Evolutionary conservation across 331 rosid species (phyloP).

Genomic region (Pyracantha coccinea): DNA sequence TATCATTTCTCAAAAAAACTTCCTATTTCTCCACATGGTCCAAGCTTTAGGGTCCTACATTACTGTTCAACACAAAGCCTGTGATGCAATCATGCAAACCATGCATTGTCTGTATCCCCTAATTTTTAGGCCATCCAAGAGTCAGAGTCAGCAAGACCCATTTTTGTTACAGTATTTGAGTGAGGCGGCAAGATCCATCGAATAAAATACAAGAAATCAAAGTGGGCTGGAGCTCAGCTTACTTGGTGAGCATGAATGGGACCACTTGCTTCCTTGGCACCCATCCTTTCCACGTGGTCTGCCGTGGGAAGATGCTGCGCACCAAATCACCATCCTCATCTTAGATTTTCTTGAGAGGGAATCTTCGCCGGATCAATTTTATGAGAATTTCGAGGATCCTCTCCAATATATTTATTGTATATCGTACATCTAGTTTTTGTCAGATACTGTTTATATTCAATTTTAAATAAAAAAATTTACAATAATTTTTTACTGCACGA

Average conservation of each 20-base stretch:
- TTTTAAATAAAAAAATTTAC: too few relatives aligned
- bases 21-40: background rate
- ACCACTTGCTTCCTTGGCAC: slow-evolving; percentile 7
- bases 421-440: accelerated
- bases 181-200: slow-evolving; percentile 9
- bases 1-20: too few relatives aligned
- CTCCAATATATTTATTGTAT: accelerated
- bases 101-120: background rate
- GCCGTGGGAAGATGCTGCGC: slow-evolving; percentile 2
- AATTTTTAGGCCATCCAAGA: background rate
- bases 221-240: background rate
- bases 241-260: slow-evolving; percentile 10
- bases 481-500: too few relatives aligned
- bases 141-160: background rate
- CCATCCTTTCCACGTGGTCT: slow-evolving; percentile 24
- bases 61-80: background rate
- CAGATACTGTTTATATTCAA: too few relatives aligned
- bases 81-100: background rate
- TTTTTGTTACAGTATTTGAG: background rate
- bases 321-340: slow-evolving; percentile 1
- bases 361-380: too few relatives aligned
- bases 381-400: accelerated
- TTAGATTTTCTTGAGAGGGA: background rate
- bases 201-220: background rate
- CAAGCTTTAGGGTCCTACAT: background rate